phyloP scores from a whole-genome alignment of 768 basidiomycete species.

The Postia placenta region DNA sequence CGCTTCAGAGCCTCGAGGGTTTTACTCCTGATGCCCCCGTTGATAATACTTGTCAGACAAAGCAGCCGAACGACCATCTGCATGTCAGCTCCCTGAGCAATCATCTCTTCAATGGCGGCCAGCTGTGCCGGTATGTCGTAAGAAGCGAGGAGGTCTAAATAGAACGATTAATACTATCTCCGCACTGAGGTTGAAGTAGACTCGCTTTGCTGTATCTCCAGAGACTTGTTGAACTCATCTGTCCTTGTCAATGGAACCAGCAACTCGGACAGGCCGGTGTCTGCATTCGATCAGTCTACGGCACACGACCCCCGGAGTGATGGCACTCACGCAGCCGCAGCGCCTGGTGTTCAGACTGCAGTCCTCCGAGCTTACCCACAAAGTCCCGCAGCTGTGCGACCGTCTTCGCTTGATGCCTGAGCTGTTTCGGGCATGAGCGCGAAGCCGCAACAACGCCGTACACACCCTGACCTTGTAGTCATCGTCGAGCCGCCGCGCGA shows the following conservation, averaged over 20 bases:
- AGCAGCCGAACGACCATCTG: constrained; percentile 72
- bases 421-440: too few species aligned
- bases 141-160: constrained; percentile 90
- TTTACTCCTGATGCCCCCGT: constrained; percentile 85
- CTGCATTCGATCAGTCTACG: constrained; percentile 33
- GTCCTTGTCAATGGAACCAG: constrained; percentile 80
- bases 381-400: constrained; percentile 90
- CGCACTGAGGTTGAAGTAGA: constrained; percentile 4
- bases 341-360: constrained; percentile 89
- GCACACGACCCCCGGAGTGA: constrained; percentile 4
- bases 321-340: constrained; percentile 75
- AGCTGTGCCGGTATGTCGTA: constrained; percentile 81
- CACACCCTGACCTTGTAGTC: constrained; percentile 76
- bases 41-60: constrained; percentile 80
- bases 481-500: constrained; percentile 82
- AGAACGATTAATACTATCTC: neutral
- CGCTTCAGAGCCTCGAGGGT: constrained; percentile 82
- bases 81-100: constrained; percentile 82
- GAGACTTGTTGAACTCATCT: constrained; percentile 82
- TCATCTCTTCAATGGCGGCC: constrained; percentile 82
- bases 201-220: constrained; percentile 95
- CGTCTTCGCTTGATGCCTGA: constrained; percentile 82
- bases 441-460: too few species aligned
- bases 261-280: constrained; percentile 92
- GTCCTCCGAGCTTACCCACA: constrained; percentile 88